These are phyloP conservation scores for Gonapodya sp. DNA, from an alignment of 192 early-diverging fungal species.

Conservation along the genomic window DNA sequence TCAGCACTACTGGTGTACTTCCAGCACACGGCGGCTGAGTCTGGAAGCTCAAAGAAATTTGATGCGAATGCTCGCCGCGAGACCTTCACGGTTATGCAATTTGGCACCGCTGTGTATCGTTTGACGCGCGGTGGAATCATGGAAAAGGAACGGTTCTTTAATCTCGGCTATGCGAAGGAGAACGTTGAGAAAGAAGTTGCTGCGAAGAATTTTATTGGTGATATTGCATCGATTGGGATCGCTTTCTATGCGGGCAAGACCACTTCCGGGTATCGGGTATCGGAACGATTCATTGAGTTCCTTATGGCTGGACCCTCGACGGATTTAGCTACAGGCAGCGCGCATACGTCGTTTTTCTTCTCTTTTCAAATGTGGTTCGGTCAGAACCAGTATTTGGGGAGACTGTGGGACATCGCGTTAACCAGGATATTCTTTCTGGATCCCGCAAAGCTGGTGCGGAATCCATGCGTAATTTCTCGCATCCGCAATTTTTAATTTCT, in stretches of 20 bases:
- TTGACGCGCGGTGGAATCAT: not conserved
- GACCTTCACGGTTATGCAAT: not conserved
- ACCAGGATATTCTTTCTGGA: not conserved
- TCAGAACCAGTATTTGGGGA: not conserved
- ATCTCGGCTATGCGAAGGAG: not conserved
- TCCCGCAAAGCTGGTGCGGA: not conserved
- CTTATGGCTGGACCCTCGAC: not conserved
- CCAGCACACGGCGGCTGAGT: not conserved
- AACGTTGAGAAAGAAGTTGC: not conserved
- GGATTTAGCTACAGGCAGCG: not conserved
- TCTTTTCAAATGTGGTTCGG: not conserved
- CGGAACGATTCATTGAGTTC: not conserved
- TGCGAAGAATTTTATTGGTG: not conserved
- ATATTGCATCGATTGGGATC: not conserved
- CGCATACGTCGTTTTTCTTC: not conserved
- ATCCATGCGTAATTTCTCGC: not conserved
- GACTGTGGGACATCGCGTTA: not conserved
- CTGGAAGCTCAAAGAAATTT: not conserved
- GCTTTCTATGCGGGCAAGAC: conserved; percentile 8
- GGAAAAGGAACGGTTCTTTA: not conserved
- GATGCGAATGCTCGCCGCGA: not conserved
- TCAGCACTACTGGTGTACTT: not conserved
- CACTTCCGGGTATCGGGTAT: not conserved
- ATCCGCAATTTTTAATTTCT: not conserved
- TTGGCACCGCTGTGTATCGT: not conserved